Conservation (phyloP, 2,329 filamentous ascomycete species). For the Aspergillus unguis region DNA sequence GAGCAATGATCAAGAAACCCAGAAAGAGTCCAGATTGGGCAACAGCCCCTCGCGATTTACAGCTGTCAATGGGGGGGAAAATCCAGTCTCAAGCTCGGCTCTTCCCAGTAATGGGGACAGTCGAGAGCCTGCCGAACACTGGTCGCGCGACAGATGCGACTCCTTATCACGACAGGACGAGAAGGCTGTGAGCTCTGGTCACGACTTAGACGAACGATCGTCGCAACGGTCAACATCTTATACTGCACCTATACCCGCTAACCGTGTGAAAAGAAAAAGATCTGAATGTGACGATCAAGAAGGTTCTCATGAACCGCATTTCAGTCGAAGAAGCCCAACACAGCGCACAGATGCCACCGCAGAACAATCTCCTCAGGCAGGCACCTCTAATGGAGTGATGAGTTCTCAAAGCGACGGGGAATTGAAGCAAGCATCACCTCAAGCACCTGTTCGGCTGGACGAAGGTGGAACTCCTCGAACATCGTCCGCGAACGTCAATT, state of each 20-base stretch:
- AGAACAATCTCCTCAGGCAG: slow-evolving; percentile 22
- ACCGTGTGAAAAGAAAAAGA: slow-evolving; percentile 64
- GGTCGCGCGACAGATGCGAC: slow-evolving; percentile 19
- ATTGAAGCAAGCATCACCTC: slow-evolving; percentile 19
- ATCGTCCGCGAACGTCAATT: slow-evolving; percentile 29
- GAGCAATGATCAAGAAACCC: slow-evolving; percentile 33
- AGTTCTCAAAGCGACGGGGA: slow-evolving; percentile 20
- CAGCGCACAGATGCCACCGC: slow-evolving; percentile 35
- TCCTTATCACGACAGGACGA: slow-evolving; percentile 29
- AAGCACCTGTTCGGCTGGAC: slow-evolving; percentile 26
- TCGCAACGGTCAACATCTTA: slow-evolving; percentile 28
- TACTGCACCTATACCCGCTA: slow-evolving; percentile 15
- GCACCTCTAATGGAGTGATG: slow-evolving; percentile 19
- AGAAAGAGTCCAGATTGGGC: slow-evolving; percentile 36
- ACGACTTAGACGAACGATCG: slow-evolving; percentile 22
- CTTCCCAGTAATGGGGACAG: slow-evolving; percentile 21
- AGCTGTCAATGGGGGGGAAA: slow-evolving; percentile 44
- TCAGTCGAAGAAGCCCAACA: slow-evolving; percentile 39
- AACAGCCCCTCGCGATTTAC: slow-evolving; percentile 46
- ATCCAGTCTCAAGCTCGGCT: slow-evolving; percentile 14
- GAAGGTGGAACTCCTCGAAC: slow-evolving; percentile 28
- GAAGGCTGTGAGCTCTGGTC: slow-evolving; percentile 46
- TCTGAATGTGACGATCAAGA: slow-evolving; percentile 58
- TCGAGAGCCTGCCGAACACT: slow-evolving; percentile 18
- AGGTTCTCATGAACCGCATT: slow-evolving; percentile 30